A percentile compares a stretch with the other conserved stretches of the same genome.
Evolutionary conservation across 2,329 filamentous ascomycete genomes (phyloP).

Genomic region (Sporothrix euskadiensis): DNA sequence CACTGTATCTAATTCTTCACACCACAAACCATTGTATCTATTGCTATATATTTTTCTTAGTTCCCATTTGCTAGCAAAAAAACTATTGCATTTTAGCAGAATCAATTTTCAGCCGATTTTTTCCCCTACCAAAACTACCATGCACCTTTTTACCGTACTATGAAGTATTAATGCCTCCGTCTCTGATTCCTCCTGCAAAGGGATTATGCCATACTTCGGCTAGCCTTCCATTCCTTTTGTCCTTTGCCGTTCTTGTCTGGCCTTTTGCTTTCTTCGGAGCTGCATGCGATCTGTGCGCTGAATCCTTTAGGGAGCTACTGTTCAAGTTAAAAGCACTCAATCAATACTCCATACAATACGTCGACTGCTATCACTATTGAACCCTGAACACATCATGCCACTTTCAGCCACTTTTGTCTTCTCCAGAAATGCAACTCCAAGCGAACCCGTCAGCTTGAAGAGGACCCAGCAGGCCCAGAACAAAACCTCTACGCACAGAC

Average conservation of each 20-base stretch:
- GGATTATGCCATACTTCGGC: neutral
- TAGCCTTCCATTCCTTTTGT: neutral
- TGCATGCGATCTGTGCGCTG: constrained; percentile 3
- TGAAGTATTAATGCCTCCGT: neutral
- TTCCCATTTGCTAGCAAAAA: neutral
- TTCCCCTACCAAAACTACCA: neutral
- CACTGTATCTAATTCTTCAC: neutral
- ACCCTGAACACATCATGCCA: constrained; percentile 9
- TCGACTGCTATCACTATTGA: neutral
- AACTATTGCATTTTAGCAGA: neutral
- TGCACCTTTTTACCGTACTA: neutral
- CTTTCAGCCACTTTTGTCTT: neutral
- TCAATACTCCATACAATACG: neutral
- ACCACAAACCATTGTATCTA: neutral
- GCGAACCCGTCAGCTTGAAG: neutral
- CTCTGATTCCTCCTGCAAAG: neutral
- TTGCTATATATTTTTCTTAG: neutral
- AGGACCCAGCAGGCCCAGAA: neutral
- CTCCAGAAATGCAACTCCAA: constrained; percentile 7
- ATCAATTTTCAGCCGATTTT: neutral
- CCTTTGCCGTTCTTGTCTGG: neutral
- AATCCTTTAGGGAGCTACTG: neutral
- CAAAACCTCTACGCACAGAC: neutral
- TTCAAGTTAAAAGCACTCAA: neutral
- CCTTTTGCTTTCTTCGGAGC: neutral